Conservation (phyloP, 164 flowering plant genomes). For the Stephania japonica region DNA sequence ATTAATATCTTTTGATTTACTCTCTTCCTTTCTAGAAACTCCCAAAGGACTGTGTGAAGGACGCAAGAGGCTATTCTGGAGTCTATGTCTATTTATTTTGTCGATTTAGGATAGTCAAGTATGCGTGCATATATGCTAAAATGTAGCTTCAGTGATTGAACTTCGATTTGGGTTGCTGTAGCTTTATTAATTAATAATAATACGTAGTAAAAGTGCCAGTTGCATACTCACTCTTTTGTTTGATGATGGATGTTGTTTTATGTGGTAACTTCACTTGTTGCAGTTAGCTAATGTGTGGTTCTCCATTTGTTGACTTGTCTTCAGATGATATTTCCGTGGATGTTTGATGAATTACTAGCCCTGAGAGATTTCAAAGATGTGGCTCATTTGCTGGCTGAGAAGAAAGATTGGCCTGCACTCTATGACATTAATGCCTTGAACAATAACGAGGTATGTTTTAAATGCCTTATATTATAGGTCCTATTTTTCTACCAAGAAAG, state of each 20-base stretch:
- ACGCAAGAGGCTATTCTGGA: neutral
- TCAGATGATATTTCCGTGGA: conserved; percentile 98
- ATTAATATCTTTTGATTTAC: no score
- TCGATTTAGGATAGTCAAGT: neutral
- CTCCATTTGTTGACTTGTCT: conserved; percentile 4
- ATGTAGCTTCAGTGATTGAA: neutral
- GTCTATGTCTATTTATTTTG: neutral
- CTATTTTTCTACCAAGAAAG: neutral
- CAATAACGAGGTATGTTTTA: conserved; percentile 63
- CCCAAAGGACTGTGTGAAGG: no score
- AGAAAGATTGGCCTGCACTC: conserved; percentile 79
- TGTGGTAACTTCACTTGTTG: conserved; percentile 2
- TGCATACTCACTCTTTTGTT: neutral
- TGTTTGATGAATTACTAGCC: conserved; percentile 86
- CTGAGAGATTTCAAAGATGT: conserved; percentile 68
- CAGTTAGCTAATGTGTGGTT: conserved; percentile 6
- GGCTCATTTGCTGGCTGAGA: conserved; percentile 68
- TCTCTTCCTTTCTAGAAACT: no score
- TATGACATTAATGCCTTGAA: conserved; percentile 51
- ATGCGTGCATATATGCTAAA: neutral
- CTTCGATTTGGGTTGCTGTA: neutral
- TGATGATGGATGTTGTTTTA: neutral
- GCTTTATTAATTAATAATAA: neutral
- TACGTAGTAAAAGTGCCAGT: neutral
- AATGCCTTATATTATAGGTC: neutral